Evolutionary conservation across 1,284 basidiomycete species (phyloP).

Genomic region (Heliocybe sulcata): DNA sequence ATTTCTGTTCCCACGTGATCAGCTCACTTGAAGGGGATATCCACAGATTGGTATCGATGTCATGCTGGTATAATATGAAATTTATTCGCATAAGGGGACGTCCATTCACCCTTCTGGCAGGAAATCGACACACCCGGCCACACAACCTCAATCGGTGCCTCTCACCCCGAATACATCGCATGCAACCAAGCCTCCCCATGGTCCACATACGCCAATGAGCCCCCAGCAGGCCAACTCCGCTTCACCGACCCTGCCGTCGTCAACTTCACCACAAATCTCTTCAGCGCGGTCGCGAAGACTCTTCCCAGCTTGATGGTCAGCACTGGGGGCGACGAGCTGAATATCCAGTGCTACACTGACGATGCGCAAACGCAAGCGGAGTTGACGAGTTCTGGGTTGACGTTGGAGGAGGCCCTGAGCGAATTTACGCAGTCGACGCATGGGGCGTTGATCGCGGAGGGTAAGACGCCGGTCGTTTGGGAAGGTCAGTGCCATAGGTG

Average conservation of each 20-base stretch:
- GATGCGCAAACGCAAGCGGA: conserved; percentile 52
- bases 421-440: conserved; percentile 54
- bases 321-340: conserved; percentile 83
- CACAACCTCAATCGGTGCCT: conserved; percentile 32
- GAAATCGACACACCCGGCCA: conserved; percentile 63
- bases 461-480: conserved; percentile 66
- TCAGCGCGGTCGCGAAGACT: conserved; percentile 31
- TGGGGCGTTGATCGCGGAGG: conserved; percentile 28
- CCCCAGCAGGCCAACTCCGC: conserved; percentile 41
- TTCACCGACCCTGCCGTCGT: conserved; percentile 26
- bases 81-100: too few species aligned
- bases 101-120: conserved; percentile 9
- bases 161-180: conserved; percentile 35
- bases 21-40: not conserved
- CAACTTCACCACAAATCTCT: conserved; percentile 39
- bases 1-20: not conserved
- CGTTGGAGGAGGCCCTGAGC: conserved; percentile 57
- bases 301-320: conserved; percentile 61
- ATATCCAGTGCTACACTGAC: conserved; percentile 57
- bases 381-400: conserved; percentile 39
- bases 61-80: conserved; percentile 28
- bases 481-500: conserved; percentile 34
- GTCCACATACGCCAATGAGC: conserved; percentile 27
- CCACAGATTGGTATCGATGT: conserved; percentile 76
- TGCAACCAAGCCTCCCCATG: conserved; percentile 26